These are phyloP conservation scores for Corynascus novoguineensis DNA, from an alignment of 495 filamentous ascomycete species.

Conservation along the genomic window DNA sequence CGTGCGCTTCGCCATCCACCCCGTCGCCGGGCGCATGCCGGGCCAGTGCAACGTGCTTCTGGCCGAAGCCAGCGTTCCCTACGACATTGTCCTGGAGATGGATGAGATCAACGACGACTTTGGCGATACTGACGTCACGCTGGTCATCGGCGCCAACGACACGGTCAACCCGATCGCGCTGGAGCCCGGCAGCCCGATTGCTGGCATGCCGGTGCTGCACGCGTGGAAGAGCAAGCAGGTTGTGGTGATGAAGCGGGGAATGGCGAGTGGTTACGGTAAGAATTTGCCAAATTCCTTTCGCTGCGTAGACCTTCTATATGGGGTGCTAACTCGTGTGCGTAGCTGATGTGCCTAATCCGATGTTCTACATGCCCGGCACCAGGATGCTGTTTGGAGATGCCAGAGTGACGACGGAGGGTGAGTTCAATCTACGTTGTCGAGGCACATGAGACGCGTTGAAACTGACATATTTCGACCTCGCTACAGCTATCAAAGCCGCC, in stretches of 20 bases:
- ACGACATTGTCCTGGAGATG: slow-evolving; percentile 84
- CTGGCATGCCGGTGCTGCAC: slow-evolving; percentile 79
- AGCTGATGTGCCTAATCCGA: slow-evolving; percentile 80
- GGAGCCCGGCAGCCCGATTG: slow-evolving; percentile 71
- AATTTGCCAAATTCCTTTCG: not conserved
- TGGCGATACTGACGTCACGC: slow-evolving; percentile 69
- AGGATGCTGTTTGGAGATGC: slow-evolving; percentile 85
- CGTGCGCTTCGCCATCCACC: slow-evolving; percentile 81
- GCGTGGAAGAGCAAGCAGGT: slow-evolving; percentile 89
- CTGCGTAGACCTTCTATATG: not conserved
- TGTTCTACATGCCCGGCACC: slow-evolving; percentile 80
- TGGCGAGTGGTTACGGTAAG: slow-evolving; percentile 74
- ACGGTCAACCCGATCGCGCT: slow-evolving; percentile 80
- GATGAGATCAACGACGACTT: slow-evolving; percentile 90
- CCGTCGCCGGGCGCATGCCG: slow-evolving; percentile 78
- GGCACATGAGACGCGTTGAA: not conserved
- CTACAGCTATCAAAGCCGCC: slow-evolving; percentile 1
- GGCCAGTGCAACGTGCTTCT: slow-evolving; percentile 82
- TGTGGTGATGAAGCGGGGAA: slow-evolving; percentile 77
- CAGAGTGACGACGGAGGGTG: slow-evolving; percentile 69
- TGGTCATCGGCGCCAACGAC: slow-evolving; percentile 82
- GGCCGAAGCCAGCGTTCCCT: slow-evolving; percentile 74
- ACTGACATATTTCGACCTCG: not conserved
- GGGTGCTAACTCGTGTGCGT: not conserved
- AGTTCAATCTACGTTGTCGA: slow-evolving; percentile 13